Base-by-base conservation (phyloP, 1,139 yeast species). In the Geotrichum fermentans region DNA sequence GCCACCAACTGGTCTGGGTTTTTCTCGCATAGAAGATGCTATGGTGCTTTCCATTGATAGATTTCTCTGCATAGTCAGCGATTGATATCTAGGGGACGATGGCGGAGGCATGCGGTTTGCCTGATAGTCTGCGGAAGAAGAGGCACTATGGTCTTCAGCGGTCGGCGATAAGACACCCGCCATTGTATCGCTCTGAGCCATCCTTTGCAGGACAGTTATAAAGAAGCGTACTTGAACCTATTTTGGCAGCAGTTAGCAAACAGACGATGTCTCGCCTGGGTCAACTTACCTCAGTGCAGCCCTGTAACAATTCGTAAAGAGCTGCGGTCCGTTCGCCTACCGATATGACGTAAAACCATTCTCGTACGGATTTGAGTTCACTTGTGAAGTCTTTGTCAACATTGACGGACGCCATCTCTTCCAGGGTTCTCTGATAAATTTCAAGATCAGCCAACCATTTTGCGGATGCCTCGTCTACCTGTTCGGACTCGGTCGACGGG, bases 301-400 rank as follows among this genome's bases (percentile, higher is more conserved):
- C 69, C 45, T 66, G 69, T 29, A 68, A 57, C 37, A 69, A 56
- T 2, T 71, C 58, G 46, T 67, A 66, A 43, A 68, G 55, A 7
- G 72, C 66, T n/a, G 71, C 71, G 14, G 71, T 67, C 28, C 70
- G 60, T 52, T 69, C 72, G 6, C 67, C 67, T 29, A 61, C 69
- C 28, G 61, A 54, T 36, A 69, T 56, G 14, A 66, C 66, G 17
- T 63, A 60, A 51, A 69, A 68, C 72, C 72, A 68, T 47, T 65
- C 62, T 55, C 68, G 71, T 45, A 68, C 62, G 17, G 67, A 62
- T 24, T 49, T 51, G 38, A 65, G 55, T 51, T 65, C 68, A 30
- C 62, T 58, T 45, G 58, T 58, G 52, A 64, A 63, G 29, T 59
- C 53, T 44, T 49, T 52, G 40, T 57, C 59, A 17, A 44, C 45